phyloP scores from a whole-genome alignment of 1,284 basidiomycete genomes.

The Athelia psychrophila region DNA sequence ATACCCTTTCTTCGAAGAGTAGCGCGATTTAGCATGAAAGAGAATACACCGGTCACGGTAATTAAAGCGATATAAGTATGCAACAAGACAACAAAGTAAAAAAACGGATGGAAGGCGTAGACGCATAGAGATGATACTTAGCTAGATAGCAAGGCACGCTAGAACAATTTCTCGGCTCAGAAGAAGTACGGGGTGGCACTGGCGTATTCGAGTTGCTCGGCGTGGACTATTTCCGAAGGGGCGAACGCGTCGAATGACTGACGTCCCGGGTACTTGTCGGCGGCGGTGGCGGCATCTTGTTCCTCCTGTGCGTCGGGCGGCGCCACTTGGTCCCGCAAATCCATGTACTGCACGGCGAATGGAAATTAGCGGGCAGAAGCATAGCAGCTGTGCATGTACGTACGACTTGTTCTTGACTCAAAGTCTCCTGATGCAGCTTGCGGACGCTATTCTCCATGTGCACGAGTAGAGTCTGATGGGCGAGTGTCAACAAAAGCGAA shows the following conservation, averaged over 20 bases:
- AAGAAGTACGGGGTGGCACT: too few species aligned
- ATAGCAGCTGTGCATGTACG: slow-evolving; percentile 12
- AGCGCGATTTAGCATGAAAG: too few species aligned
- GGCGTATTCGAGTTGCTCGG: too few species aligned
- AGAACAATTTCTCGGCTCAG: too few species aligned
- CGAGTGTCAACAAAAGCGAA: neutral
- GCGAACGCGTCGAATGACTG: neutral
- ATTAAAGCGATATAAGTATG: too few species aligned
- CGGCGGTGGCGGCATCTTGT: neutral
- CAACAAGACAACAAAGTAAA: too few species aligned
- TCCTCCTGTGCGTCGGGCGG: neutral
- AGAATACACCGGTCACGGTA: too few species aligned
- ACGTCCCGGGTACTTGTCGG: neutral
- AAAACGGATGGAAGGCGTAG: too few species aligned
- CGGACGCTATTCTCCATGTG: slow-evolving; percentile 59
- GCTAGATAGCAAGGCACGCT: too few species aligned
- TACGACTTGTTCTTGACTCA: slow-evolving; percentile 54
- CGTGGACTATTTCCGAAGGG: too few species aligned
- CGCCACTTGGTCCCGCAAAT: neutral
- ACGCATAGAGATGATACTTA: too few species aligned
- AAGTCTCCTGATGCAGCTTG: slow-evolving; percentile 43
- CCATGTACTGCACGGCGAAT: neutral
- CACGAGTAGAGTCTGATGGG: slow-evolving; percentile 46
- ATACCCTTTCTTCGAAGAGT: too few species aligned
- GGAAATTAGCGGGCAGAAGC: neutral